phyloP scores from a whole-genome alignment of 495 filamentous ascomycete species.

The Hyaloscypha hepaticicola region DNA sequence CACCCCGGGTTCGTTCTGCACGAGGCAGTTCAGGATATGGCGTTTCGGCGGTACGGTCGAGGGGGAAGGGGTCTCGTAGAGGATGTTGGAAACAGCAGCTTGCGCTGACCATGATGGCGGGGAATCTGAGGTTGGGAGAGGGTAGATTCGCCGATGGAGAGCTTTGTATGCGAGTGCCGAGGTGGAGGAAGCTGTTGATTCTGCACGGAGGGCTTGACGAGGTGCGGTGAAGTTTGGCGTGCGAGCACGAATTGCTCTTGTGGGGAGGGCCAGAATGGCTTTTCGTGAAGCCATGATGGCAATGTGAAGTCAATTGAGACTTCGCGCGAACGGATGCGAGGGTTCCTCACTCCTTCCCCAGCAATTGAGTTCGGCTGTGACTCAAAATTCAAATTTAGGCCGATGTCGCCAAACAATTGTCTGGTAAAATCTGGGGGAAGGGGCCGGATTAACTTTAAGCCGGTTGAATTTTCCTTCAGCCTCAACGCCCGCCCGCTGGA shows the following conservation, averaged over 20 bases:
- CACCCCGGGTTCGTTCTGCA: slow-evolving; percentile 98
- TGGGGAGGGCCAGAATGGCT: slow-evolving; percentile 36
- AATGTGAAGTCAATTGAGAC: slow-evolving; percentile 14
- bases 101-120: slow-evolving; percentile 83
- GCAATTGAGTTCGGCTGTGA: slow-evolving; percentile 12
- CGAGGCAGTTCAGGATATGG: slow-evolving; percentile 95
- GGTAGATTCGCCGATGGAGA: slow-evolving; percentile 81
- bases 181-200: slow-evolving; percentile 65
- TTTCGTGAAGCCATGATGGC: slow-evolving; percentile 48
- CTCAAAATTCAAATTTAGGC: slow-evolving; percentile 10
- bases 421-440: slow-evolving; percentile 14
- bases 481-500: not conserved
- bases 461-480: slow-evolving; percentile 10
- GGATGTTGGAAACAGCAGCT: slow-evolving; percentile 93
- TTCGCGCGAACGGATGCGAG: slow-evolving; percentile 6
- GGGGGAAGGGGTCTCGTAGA: slow-evolving; percentile 93
- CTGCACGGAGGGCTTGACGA: slow-evolving; percentile 17
- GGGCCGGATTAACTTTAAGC: not conserved
- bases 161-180: slow-evolving; percentile 97
- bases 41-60: slow-evolving; percentile 84
- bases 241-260: slow-evolving; percentile 36
- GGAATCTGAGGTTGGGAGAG: slow-evolving; percentile 72
- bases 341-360: not conserved
- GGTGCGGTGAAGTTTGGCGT: slow-evolving; percentile 4
- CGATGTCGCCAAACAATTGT: slow-evolving; percentile 17